Evolutionary conservation across 352 stramenopile species (phyloP).

Genomic region (Phytophthora chlamydospora): DNA sequence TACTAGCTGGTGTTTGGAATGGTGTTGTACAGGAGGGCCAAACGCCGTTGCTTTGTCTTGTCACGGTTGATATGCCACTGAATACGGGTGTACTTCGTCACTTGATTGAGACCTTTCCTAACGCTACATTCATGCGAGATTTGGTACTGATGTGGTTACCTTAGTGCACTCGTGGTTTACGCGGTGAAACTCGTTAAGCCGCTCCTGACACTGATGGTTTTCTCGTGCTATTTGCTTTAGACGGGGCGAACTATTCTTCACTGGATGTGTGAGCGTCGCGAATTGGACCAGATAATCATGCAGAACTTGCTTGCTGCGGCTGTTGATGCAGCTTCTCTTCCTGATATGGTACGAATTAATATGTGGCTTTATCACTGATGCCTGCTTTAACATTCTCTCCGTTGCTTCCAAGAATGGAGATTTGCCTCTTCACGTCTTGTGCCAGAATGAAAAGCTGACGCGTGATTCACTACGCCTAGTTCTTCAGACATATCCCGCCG

Average conservation of each 20-base stretch:
- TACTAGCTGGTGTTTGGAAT: not conserved
- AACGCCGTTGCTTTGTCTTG: conserved; percentile 55
- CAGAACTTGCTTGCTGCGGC: conserved; percentile 29
- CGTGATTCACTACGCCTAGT: conserved; percentile 37
- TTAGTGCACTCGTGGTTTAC: not conserved
- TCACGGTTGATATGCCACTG: conserved; percentile 28
- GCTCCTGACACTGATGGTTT: conserved; percentile 13
- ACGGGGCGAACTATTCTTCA: conserved; percentile 58
- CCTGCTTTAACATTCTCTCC: conserved; percentile 10
- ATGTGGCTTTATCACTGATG: not conserved
- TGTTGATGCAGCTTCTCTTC: conserved; percentile 12
- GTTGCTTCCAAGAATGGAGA: conserved; percentile 47
- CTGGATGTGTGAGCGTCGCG: conserved; percentile 52
- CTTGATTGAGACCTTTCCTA: conserved; percentile 41
- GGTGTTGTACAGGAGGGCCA: conserved; percentile 32
- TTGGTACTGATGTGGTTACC: conserved; percentile 25
- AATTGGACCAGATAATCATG: conserved; percentile 31
- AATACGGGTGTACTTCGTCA: conserved; percentile 48
- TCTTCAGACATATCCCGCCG: conserved; percentile 36
- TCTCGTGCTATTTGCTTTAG: conserved; percentile 24
- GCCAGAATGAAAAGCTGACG: conserved; percentile 44
- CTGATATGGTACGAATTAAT: conserved; percentile 20
- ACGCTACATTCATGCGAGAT: conserved; percentile 43
- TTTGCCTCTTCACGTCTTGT: conserved; percentile 62
- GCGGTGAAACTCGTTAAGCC: no score